Evolutionary conservation across 2,329 filamentous ascomycete species (phyloP), one percentile per base, ranked within the genome.

Genomic region (Chaetomiaceae sp.): DNA sequence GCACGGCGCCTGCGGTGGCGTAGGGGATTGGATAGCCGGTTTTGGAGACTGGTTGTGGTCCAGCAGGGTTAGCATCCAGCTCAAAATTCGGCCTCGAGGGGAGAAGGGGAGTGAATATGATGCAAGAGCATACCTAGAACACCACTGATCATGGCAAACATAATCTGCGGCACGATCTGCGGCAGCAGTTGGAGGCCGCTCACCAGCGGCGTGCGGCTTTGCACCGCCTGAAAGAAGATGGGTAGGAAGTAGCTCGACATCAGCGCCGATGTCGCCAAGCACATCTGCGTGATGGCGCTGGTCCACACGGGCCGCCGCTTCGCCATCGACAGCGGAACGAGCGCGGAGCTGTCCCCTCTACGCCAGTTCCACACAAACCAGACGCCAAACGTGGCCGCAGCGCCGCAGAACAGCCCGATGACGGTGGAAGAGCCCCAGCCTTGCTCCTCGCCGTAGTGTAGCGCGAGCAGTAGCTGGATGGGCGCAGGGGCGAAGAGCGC

Each of bases 141-240:
- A 11, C 12, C 12, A 18, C 19, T 6, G 8, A 26, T 27, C 7
- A 45, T 9, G 4, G 35, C 42, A 26, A 27, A 27, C 20, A 45
- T 29, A 4, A 45, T 17, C 35, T 38, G 29, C 12, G 26, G 26
- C 14, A 38, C 12, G 19, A 45, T 38, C 10, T 38, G 38, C 8
- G 42, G 42, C 11, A 45, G 35, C 26, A 45, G 18, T n/a, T 45
- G 27, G 17, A 38, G 34, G 4, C 34, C 42, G 7, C 26, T 33
- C n/a, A 11, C 17, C 14, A 32, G 17, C 1, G 42, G 42, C 12
- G 42, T 38, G 18, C 24, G 34, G 26, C 34, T 35, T 24, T 26
- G 26, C 8, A 45, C 18, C 5, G 42, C 42, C 26, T 45, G 42
- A 27, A 45, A 38, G 34, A 20, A 44, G 17, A 44, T 37, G 4